Evolutionary conservation across 75 land plant species (phyloP).

Genomic region (Cunninghamia lanceolata): DNA sequence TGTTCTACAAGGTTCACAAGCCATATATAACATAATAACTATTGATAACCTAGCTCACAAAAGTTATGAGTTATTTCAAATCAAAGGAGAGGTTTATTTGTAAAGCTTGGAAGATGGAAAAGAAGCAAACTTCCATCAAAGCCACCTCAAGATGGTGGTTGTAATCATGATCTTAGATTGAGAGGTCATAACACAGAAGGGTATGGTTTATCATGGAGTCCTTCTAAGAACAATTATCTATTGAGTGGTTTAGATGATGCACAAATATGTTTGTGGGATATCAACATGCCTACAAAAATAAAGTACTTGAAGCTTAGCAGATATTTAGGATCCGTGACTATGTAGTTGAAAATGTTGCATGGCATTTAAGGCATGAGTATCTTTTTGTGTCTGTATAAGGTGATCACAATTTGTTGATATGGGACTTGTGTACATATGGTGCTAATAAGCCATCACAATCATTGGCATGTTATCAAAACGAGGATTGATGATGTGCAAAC

Average conservation of each 20-base stretch:
- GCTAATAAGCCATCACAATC: too few species aligned
- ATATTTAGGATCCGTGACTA: slow-evolving; percentile 86
- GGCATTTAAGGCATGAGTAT: slow-evolving; percentile 85
- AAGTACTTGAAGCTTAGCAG: slow-evolving; percentile 74
- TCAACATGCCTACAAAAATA: slow-evolving; percentile 65
- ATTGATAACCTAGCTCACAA: too few species aligned
- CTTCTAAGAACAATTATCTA: slow-evolving; percentile 67
- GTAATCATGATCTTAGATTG: slow-evolving; percentile 81
- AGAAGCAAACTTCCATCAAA: slow-evolving; percentile 94
- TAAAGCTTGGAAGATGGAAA: too few species aligned
- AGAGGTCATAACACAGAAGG: slow-evolving; percentile 84
- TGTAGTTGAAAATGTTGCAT: slow-evolving; percentile 93
- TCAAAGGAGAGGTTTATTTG: too few species aligned
- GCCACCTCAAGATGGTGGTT: slow-evolving; percentile 73
- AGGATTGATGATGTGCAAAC: slow-evolving; percentile 85
- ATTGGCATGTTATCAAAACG: too few species aligned
- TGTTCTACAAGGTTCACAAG: too few species aligned
- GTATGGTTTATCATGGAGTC: slow-evolving; percentile 83
- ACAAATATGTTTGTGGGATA: slow-evolving; percentile 90
- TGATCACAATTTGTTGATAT: slow-evolving; percentile 73
- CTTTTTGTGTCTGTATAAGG: slow-evolving; percentile 89
- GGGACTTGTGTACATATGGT: slow-evolving; percentile 65
- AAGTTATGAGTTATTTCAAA: too few species aligned
- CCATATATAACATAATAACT: too few species aligned
- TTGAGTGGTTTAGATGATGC: slow-evolving; percentile 94